A percentile compares a stretch with the other conserved stretches of the same genome.
Evolutionary conservation across 164 flowering plant species (phyloP).

Genomic region (Vitis rupestris): DNA sequence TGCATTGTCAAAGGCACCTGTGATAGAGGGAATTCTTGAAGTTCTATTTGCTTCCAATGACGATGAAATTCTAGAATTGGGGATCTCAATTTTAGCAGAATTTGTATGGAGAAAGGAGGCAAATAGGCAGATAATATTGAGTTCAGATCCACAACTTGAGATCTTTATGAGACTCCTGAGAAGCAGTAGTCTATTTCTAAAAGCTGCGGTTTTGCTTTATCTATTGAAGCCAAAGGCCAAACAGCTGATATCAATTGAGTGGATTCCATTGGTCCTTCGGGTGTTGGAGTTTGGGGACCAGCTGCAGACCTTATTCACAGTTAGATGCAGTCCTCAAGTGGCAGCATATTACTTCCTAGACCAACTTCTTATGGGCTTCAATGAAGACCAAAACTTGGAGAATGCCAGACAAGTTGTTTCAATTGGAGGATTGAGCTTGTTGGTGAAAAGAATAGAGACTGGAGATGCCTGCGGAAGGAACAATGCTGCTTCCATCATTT

Average conservation of each 20-base stretch:
- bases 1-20: slow-evolving; percentile 38
- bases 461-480: slow-evolving; percentile 45
- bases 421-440: slow-evolving; percentile 56
- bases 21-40: slow-evolving; percentile 64
- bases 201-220: slow-evolving; percentile 59
- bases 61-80: slow-evolving; percentile 58
- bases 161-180: slow-evolving; percentile 48
- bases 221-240: slow-evolving; percentile 62
- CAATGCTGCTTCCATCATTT: slow-evolving; percentile 37
- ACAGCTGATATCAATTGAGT: slow-evolving; percentile 61
- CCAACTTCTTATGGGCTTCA: slow-evolving; percentile 61
- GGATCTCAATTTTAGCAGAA: slow-evolving; percentile 61
- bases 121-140: slow-evolving; percentile 40
- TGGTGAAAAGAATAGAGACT: slow-evolving; percentile 38
- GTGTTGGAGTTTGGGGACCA: slow-evolving; percentile 67
- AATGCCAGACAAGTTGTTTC: slow-evolving; percentile 57
- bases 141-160: slow-evolving; percentile 64
- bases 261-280: slow-evolving; percentile 62
- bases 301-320: slow-evolving; percentile 54
- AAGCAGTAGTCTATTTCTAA: slow-evolving; percentile 50
- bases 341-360: slow-evolving; percentile 63
- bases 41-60: slow-evolving; percentile 51
- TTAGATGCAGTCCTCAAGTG: slow-evolving; percentile 44
- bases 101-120: slow-evolving; percentile 36
- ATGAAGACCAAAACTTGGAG: slow-evolving; percentile 54